phyloP scores from a whole-genome alignment of 108 stramenopile genomes.

The Conticribra weissflogii region DNA sequence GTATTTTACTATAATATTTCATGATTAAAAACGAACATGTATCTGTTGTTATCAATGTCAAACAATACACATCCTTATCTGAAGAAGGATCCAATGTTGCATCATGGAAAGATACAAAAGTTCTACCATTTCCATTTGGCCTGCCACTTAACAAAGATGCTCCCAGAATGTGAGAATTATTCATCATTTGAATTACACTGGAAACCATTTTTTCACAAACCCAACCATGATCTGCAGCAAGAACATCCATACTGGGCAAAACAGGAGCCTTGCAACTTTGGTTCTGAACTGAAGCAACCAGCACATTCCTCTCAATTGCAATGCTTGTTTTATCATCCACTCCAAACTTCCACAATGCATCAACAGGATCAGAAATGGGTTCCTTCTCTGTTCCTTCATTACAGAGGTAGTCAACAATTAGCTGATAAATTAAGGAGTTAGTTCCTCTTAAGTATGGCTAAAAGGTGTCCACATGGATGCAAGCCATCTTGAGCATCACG shows the following conservation, averaged over 20 bases:
- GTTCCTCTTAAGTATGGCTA: not conserved
- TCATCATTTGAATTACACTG: not conserved
- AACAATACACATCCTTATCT: too few species aligned
- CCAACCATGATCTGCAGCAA: not conserved
- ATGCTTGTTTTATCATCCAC: conserved; percentile 5
- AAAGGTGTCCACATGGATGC: conserved; percentile 1
- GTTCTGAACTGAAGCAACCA: not conserved
- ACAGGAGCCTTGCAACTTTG: not conserved
- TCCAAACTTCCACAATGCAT: not conserved
- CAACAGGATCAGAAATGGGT: not conserved
- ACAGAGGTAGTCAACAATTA: not conserved
- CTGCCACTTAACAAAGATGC: not conserved
- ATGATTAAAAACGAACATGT: too few species aligned
- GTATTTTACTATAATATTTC: too few species aligned
- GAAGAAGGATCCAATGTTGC: conserved; percentile 1
- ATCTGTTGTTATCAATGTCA: too few species aligned
- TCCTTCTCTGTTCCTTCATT: not conserved
- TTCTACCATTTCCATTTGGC: not conserved
- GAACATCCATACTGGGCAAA: not conserved
- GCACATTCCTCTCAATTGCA: conserved; percentile 1
- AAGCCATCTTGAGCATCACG: not conserved
- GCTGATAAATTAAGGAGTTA: not conserved
- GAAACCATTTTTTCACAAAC: not conserved
- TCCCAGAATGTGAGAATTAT: not conserved
- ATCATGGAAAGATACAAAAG: not conserved